These are phyloP conservation scores for Monosporascus sp. DNA, from an alignment of 2,329 filamentous ascomycete genomes.

Conservation along the genomic window DNA sequence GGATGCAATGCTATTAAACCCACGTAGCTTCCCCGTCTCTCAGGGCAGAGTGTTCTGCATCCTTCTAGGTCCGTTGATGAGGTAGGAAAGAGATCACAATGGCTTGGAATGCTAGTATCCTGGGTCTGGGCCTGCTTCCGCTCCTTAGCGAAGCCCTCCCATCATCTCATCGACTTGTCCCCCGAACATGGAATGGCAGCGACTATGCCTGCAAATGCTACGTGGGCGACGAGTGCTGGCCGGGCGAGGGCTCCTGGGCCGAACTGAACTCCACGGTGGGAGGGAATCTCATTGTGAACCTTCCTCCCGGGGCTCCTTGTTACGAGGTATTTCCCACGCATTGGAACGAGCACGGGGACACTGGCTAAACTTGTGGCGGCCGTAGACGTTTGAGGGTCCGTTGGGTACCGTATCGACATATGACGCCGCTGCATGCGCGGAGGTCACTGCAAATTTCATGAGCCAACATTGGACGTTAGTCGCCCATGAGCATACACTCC, in stretches of 20 bases:
- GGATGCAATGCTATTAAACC: neutral
- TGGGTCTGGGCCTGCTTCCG: constrained; percentile 7
- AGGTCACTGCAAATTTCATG: constrained; percentile 24
- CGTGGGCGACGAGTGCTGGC: constrained; percentile 27
- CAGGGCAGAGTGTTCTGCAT: neutral
- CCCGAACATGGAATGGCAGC: constrained; percentile 20
- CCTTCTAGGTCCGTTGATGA: neutral
- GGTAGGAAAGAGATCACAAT: constrained; percentile 5
- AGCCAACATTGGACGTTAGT: constrained; percentile 34
- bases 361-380: constrained; percentile 1
- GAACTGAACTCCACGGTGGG: constrained; percentile 30
- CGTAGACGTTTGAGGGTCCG: constrained; percentile 29
- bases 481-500: constrained; percentile 4
- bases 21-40: neutral
- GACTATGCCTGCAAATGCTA: constrained; percentile 29
- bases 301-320: constrained; percentile 29
- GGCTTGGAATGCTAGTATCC: constrained; percentile 5
- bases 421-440: constrained; percentile 29
- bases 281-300: constrained; percentile 27
- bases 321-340: constrained; percentile 23
- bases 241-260: constrained; percentile 19
- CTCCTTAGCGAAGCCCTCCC: constrained; percentile 2
- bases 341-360: neutral
- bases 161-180: constrained; percentile 9
- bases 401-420: constrained; percentile 31